These are phyloP conservation scores for Petrea volubilis DNA, from an alignment of 257 asterid species.

Conservation along the genomic window DNA sequence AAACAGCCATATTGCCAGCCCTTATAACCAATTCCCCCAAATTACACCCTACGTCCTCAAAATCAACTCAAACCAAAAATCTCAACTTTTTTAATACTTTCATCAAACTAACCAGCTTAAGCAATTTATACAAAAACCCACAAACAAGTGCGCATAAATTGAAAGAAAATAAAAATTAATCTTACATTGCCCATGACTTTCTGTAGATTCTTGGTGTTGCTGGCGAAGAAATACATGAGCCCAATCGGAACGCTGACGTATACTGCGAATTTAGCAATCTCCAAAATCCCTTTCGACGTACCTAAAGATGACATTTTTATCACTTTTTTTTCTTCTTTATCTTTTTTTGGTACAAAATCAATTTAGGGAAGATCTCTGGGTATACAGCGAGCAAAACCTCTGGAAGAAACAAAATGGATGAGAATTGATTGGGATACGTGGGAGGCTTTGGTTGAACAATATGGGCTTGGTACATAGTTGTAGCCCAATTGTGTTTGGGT, in stretches of 20 bases:
- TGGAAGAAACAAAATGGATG: slow-evolving; percentile 4
- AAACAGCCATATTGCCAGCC: neutral
- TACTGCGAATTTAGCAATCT: slow-evolving; percentile 84
- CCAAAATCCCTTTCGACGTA: slow-evolving; percentile 85
- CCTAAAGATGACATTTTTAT: slow-evolving; percentile 73
- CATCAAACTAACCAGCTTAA: neutral
- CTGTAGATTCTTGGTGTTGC: slow-evolving; percentile 71
- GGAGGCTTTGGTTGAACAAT: slow-evolving; percentile 21
- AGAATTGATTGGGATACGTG: slow-evolving; percentile 28
- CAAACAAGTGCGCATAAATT: neutral
- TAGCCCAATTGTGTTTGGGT: neutral
- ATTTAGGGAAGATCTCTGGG: slow-evolving; percentile 8
- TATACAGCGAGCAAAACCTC: neutral
- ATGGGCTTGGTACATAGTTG: neutral
- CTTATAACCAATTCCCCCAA: neutral
- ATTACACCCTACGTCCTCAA: neutral
- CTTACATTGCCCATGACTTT: slow-evolving; percentile 81
- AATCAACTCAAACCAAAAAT: neutral
- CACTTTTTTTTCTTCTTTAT: neutral
- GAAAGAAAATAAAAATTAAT: neutral
- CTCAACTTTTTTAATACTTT: neutral
- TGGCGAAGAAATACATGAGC: slow-evolving; percentile 86
- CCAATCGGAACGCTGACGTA: slow-evolving; percentile 85
- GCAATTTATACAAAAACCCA: neutral
- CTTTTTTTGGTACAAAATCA: neutral